Conservation (phyloP, 2,329 filamentous ascomycete species). For the Aspergillus japonicus region DNA sequence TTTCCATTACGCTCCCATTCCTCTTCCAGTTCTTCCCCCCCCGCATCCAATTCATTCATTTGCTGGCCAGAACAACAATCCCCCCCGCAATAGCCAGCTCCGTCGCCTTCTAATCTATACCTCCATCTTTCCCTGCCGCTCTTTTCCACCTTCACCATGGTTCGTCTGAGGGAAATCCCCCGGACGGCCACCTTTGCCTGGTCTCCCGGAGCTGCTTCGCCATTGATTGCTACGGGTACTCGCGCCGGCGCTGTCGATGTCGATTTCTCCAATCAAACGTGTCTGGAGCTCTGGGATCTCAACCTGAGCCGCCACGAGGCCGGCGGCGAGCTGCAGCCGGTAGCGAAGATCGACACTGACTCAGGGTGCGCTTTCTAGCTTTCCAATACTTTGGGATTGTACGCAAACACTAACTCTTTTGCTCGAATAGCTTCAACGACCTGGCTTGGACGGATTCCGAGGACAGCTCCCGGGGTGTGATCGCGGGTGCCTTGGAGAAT, state of each 20-base stretch:
- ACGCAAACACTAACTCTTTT: slow-evolving; percentile 22
- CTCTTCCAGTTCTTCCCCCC: slow-evolving; percentile 12
- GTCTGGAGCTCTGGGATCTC: slow-evolving; percentile 94
- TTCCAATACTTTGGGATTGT: not conserved
- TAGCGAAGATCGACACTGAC: slow-evolving; percentile 80
- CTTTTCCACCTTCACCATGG: slow-evolving; percentile 61
- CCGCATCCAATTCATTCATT: slow-evolving; percentile 18
- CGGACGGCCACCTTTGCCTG: slow-evolving; percentile 96
- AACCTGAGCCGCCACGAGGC: slow-evolving; percentile 73
- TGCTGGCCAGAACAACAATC: slow-evolving; percentile 4
- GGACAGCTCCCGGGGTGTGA: slow-evolving; percentile 78
- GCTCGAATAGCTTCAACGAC: slow-evolving; percentile 78
- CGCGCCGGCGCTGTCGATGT: slow-evolving; percentile 92
- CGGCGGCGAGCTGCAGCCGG: slow-evolving; percentile 78
- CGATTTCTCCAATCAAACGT: slow-evolving; percentile 96
- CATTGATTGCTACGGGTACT: slow-evolving; percentile 88
- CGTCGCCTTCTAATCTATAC: slow-evolving; percentile 24
- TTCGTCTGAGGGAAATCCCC: slow-evolving; percentile 92
- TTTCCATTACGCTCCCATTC: slow-evolving; percentile 1
- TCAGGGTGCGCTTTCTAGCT: slow-evolving; percentile 62
- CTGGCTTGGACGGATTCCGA: slow-evolving; percentile 88
- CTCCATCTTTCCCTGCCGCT: slow-evolving; percentile 19
- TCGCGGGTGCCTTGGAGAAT: slow-evolving; percentile 93
- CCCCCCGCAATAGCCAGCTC: slow-evolving; percentile 13
- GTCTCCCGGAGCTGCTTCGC: slow-evolving; percentile 77